Base-by-base conservation (phyloP, 805 yeast genomes). In the Schwanniomyces vanrijiae region DNA sequence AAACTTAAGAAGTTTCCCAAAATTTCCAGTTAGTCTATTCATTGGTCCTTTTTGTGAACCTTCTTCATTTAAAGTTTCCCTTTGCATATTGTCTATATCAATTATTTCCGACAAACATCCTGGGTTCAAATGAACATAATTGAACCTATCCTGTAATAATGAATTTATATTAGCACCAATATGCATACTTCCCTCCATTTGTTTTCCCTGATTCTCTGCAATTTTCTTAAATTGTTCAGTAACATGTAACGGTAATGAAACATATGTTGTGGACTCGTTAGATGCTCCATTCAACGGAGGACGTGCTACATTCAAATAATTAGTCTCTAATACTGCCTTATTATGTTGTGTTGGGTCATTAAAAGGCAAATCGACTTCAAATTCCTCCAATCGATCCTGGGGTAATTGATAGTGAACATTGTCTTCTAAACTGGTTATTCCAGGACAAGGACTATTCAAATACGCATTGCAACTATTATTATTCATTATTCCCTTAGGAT, bases 91-190 rank as follows among this genome's bases (percentile, higher is more conserved):
- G 25, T 44, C 45, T n/a, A 57, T 29, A 16, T 52, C 61, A 9
- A 59, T 39, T 13, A 58, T 54, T 26, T 51, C 53, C 7, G 62
- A 62, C 11, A 75, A 49, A 52, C 84, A 80, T 0, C 86, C 84
- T 0, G 85, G 84, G 16, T 76, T 80, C 45, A 81, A 61, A 53
- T 76, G 81, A 18, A 80, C 81, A 22, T 71, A 65, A 45, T 71
- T 70, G 55, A 76, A 81, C 1, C 81, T 78, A 55, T 81, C 86
- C 4, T 82, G 75, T 37, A 62, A 50, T 44, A 81, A 60, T 0
- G 85, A 82, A 48, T 78, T 80, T 24, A 81, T 69, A 39, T 71
- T 71, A 38, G 84, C 81, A 0, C 84, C 86, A 18, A 81, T 68
- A 22, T 69, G 76, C 54, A 75, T 53, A 3, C 76, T 75, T 22